A percentile compares a stretch with the other conserved stretches of the same genome.
Evolutionary conservation across 305 asterid genomes (phyloP).

Genomic region (Solanum hybrid): DNA sequence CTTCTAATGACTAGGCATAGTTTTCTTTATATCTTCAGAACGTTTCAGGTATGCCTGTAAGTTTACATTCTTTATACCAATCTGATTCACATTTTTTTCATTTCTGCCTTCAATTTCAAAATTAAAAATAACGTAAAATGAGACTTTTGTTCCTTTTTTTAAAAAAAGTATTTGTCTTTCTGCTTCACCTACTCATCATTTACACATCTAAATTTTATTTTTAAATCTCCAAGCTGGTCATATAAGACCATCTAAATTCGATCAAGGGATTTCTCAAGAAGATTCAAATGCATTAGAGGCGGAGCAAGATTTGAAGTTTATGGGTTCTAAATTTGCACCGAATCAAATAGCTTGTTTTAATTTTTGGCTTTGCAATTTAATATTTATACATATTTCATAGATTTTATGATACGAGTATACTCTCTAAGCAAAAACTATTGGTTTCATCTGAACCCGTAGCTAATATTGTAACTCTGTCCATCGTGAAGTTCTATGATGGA

Average conservation of each 20-base stretch:
- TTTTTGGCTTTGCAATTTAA: not conserved
- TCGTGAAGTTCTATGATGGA: not conserved
- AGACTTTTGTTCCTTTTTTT: not conserved
- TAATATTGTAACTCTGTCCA: not conserved
- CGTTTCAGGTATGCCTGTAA: conserved; percentile 54
- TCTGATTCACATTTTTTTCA: not conserved
- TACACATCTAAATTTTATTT: not conserved
- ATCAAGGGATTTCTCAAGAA: not conserved
- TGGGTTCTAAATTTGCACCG: not conserved
- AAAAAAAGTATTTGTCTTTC: not conserved
- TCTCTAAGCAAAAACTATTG: not conserved
- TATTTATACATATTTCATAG: not conserved
- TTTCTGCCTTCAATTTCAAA: not conserved
- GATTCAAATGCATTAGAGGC: not conserved
- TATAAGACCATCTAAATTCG: not conserved
- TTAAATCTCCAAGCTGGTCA: not conserved
- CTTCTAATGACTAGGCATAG: conserved; percentile 68
- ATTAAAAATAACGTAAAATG: not conserved
- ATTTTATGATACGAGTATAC: not conserved
- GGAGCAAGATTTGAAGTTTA: not conserved
- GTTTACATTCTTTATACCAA: not conserved
- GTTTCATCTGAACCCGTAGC: not conserved
- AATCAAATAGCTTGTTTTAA: not conserved
- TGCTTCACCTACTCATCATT: not conserved
- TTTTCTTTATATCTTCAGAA: conserved; percentile 65